Evolutionary conservation across 805 yeast species (phyloP).

Genomic region (Candida ficus): DNA sequence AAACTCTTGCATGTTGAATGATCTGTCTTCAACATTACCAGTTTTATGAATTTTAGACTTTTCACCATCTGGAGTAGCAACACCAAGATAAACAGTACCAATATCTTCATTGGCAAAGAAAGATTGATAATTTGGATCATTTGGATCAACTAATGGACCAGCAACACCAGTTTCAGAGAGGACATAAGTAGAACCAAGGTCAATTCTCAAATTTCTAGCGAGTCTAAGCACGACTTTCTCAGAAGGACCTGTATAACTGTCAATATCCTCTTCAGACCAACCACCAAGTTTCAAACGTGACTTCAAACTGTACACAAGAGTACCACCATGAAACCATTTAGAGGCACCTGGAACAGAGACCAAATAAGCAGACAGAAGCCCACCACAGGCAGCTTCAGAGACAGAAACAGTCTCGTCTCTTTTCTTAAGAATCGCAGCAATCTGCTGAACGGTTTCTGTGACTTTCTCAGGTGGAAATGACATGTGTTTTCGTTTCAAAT

Average conservation of each 20-base stretch:
- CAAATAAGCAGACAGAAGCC: slow-evolving; percentile 71
- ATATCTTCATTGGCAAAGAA: slow-evolving; percentile 33
- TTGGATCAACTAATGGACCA: slow-evolving; percentile 52
- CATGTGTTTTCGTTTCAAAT: neutral
- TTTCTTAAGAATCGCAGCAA: slow-evolving; percentile 49
- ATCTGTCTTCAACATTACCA: slow-evolving; percentile 40
- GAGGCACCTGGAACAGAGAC: slow-evolving; percentile 87
- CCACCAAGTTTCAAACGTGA: slow-evolving; percentile 74
- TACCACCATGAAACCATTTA: slow-evolving; percentile 76
- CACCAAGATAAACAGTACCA: slow-evolving; percentile 70
- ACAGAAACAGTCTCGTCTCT: slow-evolving; percentile 67
- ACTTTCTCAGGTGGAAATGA: slow-evolving; percentile 60
- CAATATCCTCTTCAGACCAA: slow-evolving; percentile 69
- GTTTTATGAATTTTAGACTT: slow-evolving; percentile 43
- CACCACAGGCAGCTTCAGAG: slow-evolving; percentile 90
- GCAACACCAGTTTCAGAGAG: slow-evolving; percentile 87
- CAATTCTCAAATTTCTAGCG: slow-evolving; percentile 75
- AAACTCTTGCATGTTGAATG: slow-evolving; percentile 69
- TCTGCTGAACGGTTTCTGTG: slow-evolving; percentile 43
- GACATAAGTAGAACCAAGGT: slow-evolving; percentile 77
- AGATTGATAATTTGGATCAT: slow-evolving; percentile 22
- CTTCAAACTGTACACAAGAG: slow-evolving; percentile 70
- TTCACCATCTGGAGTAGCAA: slow-evolving; percentile 61
- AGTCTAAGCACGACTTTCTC: slow-evolving; percentile 68
- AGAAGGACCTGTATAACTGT: slow-evolving; percentile 74